Base-by-base conservation (phyloP, 2,329 filamentous ascomycete species). In the Ophioceras dolichostomum region DNA sequence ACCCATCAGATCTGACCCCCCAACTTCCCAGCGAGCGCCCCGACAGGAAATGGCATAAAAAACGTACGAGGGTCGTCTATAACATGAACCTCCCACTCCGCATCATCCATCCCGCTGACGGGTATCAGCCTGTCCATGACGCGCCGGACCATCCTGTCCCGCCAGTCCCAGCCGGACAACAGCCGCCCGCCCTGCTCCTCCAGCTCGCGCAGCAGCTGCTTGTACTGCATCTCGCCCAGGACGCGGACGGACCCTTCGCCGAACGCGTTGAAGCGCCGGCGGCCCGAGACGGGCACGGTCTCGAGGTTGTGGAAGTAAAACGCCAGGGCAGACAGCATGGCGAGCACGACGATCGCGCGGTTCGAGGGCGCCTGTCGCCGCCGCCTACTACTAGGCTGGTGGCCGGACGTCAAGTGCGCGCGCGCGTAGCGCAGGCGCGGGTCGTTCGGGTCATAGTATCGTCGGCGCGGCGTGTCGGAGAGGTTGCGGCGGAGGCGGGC, bases 261-360 rank as follows among this genome's bases (percentile, higher is more conserved):
- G 42, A 77, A 70, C 52, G 76, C 73, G 55, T 87, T 88, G 68
- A 89, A 89, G 26, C 83, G 70, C 48, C 66, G 65, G 8, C 84
- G 72, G 0, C 80, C 79, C 5, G 76, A 81, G 6, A 86, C 70
- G 2, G 83, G 82, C 12, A 88, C 82, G 22, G 70, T 71, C 55
- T 89, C 79, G 30, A 83, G 61, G 52, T 87, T 80, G 51, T 61
- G 66, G 39, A 76, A 62, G 61, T 86, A 87, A 52, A 86, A 76
- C 8, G 52, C 51, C 2, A 65, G 49, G 4, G 68, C 71, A 31
- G 58, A 62, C n/a, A 56, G 48, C 13, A 62, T 53, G 20, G 62
- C 60, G 12, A 61, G 42, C 1, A 60, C 44, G 13, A 66, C 51
- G 12, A 71, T 55, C 20, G 59, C 48, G 39, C 58, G 55, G 32